Conservation (phyloP, 768 basidiomycete species). For the Pisolithus sp. region DNA sequence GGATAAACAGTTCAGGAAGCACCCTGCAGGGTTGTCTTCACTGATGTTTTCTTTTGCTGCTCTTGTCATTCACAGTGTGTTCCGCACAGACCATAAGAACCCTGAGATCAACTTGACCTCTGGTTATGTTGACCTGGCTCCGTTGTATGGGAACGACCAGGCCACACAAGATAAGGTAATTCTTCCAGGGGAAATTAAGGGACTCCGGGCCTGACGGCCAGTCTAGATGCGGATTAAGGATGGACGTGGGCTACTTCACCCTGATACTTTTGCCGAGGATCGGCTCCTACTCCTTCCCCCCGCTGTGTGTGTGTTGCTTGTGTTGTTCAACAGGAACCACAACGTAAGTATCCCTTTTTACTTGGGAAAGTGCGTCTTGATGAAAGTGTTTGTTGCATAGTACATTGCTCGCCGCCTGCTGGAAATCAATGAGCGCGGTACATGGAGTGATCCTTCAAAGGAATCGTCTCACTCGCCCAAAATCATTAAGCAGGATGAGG, state of each 20-base stretch:
- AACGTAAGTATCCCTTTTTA: constrained; percentile 45
- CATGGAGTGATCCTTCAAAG: constrained; percentile 48
- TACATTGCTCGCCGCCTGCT: constrained; percentile 73
- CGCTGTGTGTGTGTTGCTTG: constrained; percentile 62
- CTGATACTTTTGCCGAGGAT: constrained; percentile 76
- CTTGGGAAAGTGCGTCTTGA: background rate
- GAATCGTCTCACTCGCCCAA: constrained; percentile 30
- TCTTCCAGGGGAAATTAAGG: background rate
- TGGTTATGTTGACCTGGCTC: constrained; percentile 79
- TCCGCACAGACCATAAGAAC: constrained; percentile 70
- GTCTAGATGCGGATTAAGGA: constrained; percentile 34
- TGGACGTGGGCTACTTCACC: constrained; percentile 60
- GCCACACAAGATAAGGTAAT: constrained; percentile 52
- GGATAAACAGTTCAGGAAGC: constrained; percentile 54
- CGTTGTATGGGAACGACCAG: constrained; percentile 74
- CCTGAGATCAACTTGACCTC: constrained; percentile 76
- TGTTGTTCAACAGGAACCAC: constrained; percentile 89
- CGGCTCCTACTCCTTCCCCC: constrained; percentile 76
- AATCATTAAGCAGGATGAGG: constrained; percentile 51
- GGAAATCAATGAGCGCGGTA: constrained; percentile 75
- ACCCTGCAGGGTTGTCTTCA: constrained; percentile 74
- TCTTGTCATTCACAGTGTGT: constrained; percentile 80
- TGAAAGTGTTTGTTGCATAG: constrained; percentile 28
- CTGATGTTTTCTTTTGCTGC: constrained; percentile 81
- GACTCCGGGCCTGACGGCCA: constrained; percentile 1